These are phyloP conservation scores for Apiospora aurea DNA, from an alignment of 2,329 filamentous ascomycete species.

Conservation along the genomic window DNA sequence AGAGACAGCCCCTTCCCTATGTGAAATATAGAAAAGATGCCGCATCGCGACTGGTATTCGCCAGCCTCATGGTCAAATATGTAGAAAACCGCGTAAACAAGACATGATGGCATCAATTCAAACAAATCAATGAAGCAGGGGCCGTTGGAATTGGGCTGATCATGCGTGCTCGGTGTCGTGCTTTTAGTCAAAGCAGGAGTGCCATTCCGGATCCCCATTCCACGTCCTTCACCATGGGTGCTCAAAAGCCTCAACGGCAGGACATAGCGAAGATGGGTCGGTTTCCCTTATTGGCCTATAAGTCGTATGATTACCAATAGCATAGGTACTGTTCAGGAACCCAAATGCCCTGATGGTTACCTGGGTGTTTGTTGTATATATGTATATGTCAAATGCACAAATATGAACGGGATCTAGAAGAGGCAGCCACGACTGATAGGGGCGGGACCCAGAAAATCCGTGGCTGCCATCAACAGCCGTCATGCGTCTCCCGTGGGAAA, in stretches of 20 bases:
- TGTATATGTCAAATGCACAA: neutral
- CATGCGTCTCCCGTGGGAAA: neutral
- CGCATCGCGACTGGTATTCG: neutral
- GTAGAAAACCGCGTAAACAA: neutral
- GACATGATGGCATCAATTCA: neutral
- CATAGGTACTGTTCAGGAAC: too few species aligned
- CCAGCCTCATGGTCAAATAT: neutral
- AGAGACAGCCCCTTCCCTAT: neutral
- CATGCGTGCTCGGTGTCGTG: neutral
- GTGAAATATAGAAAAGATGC: slow-evolving; percentile 1
- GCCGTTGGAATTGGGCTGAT: neutral
- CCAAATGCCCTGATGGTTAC: neutral
- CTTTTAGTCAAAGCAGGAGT: neutral
- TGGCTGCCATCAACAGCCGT: neutral
- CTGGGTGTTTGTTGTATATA: too few species aligned
- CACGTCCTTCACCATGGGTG: neutral
- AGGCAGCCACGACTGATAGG: neutral
- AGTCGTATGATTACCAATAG: neutral
- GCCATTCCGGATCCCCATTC: neutral
- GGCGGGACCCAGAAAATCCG: neutral
- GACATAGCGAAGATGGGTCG: neutral
- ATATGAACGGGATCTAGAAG: neutral
- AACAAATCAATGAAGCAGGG: neutral
- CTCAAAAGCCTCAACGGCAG: neutral
- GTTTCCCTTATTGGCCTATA: neutral